phyloP scores from a whole-genome alignment of 1,284 basidiomycete genomes.

The Trametes sp. region DNA sequence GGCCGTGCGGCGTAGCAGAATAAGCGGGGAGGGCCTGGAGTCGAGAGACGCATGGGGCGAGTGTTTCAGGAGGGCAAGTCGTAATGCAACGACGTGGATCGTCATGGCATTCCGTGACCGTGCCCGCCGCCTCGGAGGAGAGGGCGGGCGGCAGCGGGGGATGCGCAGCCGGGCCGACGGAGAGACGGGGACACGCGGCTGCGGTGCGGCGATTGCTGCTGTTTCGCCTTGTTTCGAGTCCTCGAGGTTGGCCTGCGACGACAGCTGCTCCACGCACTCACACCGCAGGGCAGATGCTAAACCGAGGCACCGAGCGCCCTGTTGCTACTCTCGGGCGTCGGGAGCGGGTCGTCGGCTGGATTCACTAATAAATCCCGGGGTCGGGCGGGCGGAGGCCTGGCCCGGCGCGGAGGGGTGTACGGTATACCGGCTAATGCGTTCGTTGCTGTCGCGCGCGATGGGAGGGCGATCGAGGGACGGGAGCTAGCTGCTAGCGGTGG shows the following conservation, averaged over 20 bases:
- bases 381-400: neutral
- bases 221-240: constrained; percentile 16
- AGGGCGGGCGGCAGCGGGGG: constrained; percentile 1
- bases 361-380: neutral
- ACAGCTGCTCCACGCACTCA: neutral
- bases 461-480: constrained; percentile 21
- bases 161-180: constrained; percentile 7
- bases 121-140: neutral
- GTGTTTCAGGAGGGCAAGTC: constrained; percentile 8
- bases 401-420: neutral
- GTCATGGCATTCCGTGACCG: constrained; percentile 17
- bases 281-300: neutral
- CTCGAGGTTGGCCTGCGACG: constrained; percentile 13
- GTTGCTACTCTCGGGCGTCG: neutral
- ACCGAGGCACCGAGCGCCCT: neutral
- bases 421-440: neutral
- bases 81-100: constrained; percentile 4
- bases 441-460: constrained; percentile 9
- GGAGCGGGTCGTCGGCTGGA: neutral
- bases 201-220: constrained; percentile 17
- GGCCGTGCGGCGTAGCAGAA: neutral
- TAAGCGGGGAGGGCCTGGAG: too few relatives aligned
- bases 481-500: too few relatives aligned
- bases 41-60: neutral
- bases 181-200: constrained; percentile 1